Evolutionary conservation across 2,329 filamentous ascomycete species (phyloP).

Genomic region (Anthostomella pinea): DNA sequence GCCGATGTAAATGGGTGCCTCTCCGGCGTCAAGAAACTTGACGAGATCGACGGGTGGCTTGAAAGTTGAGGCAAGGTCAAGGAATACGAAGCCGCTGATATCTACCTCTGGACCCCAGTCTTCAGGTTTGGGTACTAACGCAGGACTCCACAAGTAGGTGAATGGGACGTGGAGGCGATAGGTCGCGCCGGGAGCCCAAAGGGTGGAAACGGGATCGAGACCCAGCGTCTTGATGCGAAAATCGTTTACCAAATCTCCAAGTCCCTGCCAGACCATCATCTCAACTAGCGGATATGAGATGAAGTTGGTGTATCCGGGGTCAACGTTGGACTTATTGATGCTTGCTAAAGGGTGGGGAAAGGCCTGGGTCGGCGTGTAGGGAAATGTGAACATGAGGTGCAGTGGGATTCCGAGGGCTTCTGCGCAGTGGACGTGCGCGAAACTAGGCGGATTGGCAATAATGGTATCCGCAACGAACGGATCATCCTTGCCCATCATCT

Average conservation of each 20-base stretch:
- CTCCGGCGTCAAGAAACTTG: constrained; percentile 54
- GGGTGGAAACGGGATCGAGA: constrained; percentile 69
- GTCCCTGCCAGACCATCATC: constrained; percentile 88
- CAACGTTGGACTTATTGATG: constrained; percentile 69
- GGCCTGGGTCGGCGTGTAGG: constrained; percentile 70
- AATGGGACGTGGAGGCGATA: constrained; percentile 73
- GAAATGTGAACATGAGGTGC: constrained; percentile 87
- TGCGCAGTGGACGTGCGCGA: constrained; percentile 76
- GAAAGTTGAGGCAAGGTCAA: constrained; percentile 63
- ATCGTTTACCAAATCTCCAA: constrained; percentile 74
- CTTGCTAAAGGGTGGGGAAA: constrained; percentile 78
- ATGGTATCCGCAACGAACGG: constrained; percentile 75
- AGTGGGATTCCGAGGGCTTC: constrained; percentile 74
- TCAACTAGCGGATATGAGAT: constrained; percentile 79
- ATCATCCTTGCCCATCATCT: constrained; percentile 60
- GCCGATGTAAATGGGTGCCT: constrained; percentile 68
- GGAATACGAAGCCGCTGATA: constrained; percentile 75
- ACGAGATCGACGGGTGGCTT: constrained; percentile 54
- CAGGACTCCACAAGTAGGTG: constrained; percentile 70
- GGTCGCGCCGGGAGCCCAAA: constrained; percentile 73
- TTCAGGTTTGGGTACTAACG: constrained; percentile 61
- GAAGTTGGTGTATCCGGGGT: constrained; percentile 72
- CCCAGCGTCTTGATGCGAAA: constrained; percentile 68
- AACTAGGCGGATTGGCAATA: constrained; percentile 78
- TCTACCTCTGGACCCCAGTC: constrained; percentile 71